Evolutionary conservation across 129 eudicot species (phyloP), one percentile per base, ranked within the genome.

Genomic region (carrot (Daucus carota)): DNA sequence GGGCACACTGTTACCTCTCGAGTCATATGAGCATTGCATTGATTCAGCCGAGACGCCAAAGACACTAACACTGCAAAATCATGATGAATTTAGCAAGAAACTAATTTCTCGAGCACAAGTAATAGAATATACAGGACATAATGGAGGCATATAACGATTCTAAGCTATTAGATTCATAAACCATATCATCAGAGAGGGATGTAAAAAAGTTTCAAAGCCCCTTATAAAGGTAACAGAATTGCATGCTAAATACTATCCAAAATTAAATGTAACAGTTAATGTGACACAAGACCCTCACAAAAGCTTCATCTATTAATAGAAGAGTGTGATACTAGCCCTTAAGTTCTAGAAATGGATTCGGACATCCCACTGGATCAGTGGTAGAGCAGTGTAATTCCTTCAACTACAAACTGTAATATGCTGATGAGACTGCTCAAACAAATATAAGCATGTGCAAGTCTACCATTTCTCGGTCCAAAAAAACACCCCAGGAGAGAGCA

Each of bases 1-100:
- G 3, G 98, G 98, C 76, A 93, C 97, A 67, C 98, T 93, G 31
- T 93, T 93, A 78, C 98, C 96, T 81, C 92, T 86, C 73, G 87
- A 74, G 77, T 93, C 98, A 76, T 85, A 93, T 33, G 96, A 87
- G 77, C 97, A 93, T 75, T 93, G 98, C 98, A 93, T 93, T 34
- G 98, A 93, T 73, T 93, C 93, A 10, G 98, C 96, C 13, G 97
- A 91, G 33, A 89, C 92, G 3, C 97, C 92, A 73, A 93, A 93
- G 22, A 91, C 96, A 67, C 98, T 93, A 43, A 83, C 88, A 78
- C 96, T 92, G 75, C 86, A 85, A 46, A 82, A 78, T n/a, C 26
- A 71, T 40, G 31, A 2, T 20, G 6, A 14, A 18, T 70, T 70
- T 40, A 70, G 74, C 50, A 70, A 36, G 4, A 42, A 0, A 13